phyloP scores from a whole-genome alignment of 129 eudicot genomes.

The Pulicaria dysenterica region DNA sequence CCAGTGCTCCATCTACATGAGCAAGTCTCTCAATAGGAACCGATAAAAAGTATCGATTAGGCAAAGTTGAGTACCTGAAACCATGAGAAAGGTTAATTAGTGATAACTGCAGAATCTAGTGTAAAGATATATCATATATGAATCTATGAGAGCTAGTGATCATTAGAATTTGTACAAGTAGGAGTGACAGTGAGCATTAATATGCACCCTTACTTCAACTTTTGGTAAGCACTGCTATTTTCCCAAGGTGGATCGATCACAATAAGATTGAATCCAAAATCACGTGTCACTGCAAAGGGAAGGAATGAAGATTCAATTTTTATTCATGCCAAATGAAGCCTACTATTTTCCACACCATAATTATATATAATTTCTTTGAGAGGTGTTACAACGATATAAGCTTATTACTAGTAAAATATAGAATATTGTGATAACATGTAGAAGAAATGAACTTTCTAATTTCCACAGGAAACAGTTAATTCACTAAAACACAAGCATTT shows the following conservation, averaged over 20 bases:
- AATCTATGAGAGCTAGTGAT: not conserved
- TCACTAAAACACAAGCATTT: slow-evolving; percentile 5
- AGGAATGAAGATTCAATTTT: slow-evolving; percentile 12
- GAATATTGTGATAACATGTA: not conserved
- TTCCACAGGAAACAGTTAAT: not conserved
- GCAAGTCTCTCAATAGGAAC: slow-evolving; percentile 73
- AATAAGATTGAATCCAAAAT: slow-evolving; percentile 78
- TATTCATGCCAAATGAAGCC: not conserved
- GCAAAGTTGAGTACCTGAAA: slow-evolving; percentile 85
- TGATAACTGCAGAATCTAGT: not conserved
- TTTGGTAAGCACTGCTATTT: slow-evolving; percentile 91
- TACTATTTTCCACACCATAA: no score
- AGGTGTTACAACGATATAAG: not conserved
- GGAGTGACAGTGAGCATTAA: not conserved
- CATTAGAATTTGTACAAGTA: not conserved
- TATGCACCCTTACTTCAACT: slow-evolving; percentile 51
- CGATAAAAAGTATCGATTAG: slow-evolving; percentile 74
- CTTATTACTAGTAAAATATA: not conserved
- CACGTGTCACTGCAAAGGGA: slow-evolving; percentile 59
- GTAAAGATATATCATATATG: not conserved
- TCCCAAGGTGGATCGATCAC: slow-evolving; percentile 97
- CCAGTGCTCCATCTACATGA: slow-evolving; percentile 66
- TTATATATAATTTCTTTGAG: not conserved
- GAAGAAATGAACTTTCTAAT: not conserved
- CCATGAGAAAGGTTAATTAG: slow-evolving; percentile 5